Evolutionary conservation across 768 basidiomycete species (phyloP).

Genomic region (Mycena indigotica): DNA sequence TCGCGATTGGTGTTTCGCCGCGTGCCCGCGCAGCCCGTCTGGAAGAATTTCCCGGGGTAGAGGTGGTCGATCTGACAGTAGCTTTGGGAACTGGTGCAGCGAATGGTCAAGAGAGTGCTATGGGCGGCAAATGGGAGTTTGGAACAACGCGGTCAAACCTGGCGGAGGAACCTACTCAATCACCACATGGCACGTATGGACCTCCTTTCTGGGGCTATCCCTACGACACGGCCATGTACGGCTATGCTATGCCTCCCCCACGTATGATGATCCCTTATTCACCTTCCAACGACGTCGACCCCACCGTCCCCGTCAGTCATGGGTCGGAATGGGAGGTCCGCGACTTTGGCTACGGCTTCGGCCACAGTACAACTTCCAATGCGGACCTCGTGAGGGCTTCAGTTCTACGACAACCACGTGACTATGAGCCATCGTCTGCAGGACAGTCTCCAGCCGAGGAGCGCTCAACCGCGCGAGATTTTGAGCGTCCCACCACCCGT

Average conservation of each 20-base stretch:
- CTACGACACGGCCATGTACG: conserved; percentile 2
- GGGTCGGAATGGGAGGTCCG: conserved; percentile 21
- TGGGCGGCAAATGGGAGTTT: conserved; percentile 17
- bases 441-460: background rate
- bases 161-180: background rate
- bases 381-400: conserved; percentile 3
- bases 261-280: background rate
- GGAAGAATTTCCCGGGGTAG: background rate
- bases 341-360: conserved; percentile 14
- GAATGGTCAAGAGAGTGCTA: background rate
- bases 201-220: background rate
- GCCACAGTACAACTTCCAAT: background rate
- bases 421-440: background rate
- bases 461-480: background rate
- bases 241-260: conserved; percentile 9
- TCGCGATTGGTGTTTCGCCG: conserved; percentile 21
- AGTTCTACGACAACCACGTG: conserved; percentile 10
- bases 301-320: background rate
- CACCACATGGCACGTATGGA: background rate
- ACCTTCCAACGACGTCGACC: conserved; percentile 3
- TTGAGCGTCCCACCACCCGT: background rate
- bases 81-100: background rate
- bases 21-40: conserved; percentile 9
- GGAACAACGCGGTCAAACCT: conserved; percentile 12
- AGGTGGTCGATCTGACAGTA: conserved; percentile 13